Base-by-base conservation (phyloP, 495 filamentous ascomycete genomes). In the Oleoguttula mirabilis region DNA sequence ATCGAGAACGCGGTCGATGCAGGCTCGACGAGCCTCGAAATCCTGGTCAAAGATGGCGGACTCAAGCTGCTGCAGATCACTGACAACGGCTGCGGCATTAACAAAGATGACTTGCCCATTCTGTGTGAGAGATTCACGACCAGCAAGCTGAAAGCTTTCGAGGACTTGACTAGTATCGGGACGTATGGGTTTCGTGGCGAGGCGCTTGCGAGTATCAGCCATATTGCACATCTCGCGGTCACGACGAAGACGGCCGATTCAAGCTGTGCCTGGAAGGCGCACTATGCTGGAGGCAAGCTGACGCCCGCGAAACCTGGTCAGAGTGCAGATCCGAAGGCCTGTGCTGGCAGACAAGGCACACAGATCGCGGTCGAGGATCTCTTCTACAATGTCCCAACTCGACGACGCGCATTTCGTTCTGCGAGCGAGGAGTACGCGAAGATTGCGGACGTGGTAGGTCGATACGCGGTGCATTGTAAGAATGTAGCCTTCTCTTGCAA, bases 141-240 rank as follows among this genome's bases (percentile, higher is more conserved):
- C 0, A 95, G 88, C 20, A 99, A 96, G 54, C 62, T 99, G 22
- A 87, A 94, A 52, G 79, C 77, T 24, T 96, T 99, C 51, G 92
- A 99, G 57, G 92, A 99, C 58, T 69, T 99, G 41, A 76, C 76
- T 11, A 83, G 76, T 15, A 96, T 99, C 48, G 78, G 79, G 21
- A 96, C 92, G 11, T 99, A 99, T 59, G 92, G 92, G 21, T 99
- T 99, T 57, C 82, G 92, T 21, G 92, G 92, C 35, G 92, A 99
- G 64, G 92, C 92, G 10, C 63, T 99, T 51, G 92, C 92, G 10
- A 95, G 88, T 69, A 99, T 99, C 59, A 96, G 90, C 56, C 90
- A 98, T 63, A 95, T 96, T 49, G 87, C 92, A 36, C 92, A 96
- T 65, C 71, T 99, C 21, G 85, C 80, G 1, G 83, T 99, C 21